Base-by-base conservation (phyloP, 225 moss, liverwort and hornwort genomes). In the Physcomitrellopsis africana region DNA sequence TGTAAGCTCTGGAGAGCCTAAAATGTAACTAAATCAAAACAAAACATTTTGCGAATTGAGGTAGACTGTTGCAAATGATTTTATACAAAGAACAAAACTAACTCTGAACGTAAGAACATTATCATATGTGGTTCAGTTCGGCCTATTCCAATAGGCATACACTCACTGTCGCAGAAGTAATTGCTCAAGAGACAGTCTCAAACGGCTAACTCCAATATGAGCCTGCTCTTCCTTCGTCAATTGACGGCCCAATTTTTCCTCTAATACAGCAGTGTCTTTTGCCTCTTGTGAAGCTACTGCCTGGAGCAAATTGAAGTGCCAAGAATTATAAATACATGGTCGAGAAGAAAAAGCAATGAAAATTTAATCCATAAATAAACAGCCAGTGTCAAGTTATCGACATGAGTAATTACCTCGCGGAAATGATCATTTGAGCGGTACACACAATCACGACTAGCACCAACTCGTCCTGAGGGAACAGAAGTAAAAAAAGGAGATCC, bases 391-490 rank as follows among this genome's bases (percentile, higher is more conserved):
- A 17, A 68, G 67, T 64, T 26, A 64, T n/a, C 42, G 18, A 72
- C 29, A 29, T 27, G 15, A 62, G 41, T 45, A 74, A 47, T 47
- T 77, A 95, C 94, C 81, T 99, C 97, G 78, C 97, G 89, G 69
- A 99, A 99, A 74, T 95, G 83, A 53, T 99, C 97, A 76, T 94
- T 99, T 59, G 91, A 92, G 64, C 93, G 90, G 82, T 89, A 93
- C 65, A 99, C 93, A 75, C 87, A 90, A 76, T 99, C 97, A 78
- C 97, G 97, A 76, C 74, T 81, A 43, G 65, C 81, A 74, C 97
- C 97, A 62, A 99, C 97, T 82, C 97, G 87, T 85, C 97, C 97
- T 32, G 97, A 99, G 24, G 97, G 97, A 49, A 99, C 97, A 55
- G 97, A 99, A 65, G 97, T 99, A 79, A 99, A 99, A 71, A 99